phyloP scores from a whole-genome alignment of 345 rosid genomes.

The Bruguiera gymnorhiza region DNA sequence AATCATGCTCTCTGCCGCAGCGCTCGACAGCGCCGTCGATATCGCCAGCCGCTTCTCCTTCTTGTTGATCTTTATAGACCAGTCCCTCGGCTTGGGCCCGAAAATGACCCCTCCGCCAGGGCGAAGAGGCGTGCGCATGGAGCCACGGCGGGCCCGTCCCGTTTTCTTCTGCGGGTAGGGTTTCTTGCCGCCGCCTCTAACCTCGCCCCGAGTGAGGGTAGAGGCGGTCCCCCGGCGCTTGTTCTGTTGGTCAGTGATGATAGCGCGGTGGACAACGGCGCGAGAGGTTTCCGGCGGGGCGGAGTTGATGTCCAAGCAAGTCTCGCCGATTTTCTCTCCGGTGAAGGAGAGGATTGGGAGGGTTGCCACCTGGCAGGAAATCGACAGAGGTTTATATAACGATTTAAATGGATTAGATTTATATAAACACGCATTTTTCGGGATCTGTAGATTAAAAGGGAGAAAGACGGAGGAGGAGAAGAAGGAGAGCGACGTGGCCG shows the following conservation, averaged over 20 bases:
- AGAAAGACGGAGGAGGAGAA: slow-evolving; percentile 30
- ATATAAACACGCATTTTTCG: slow-evolving; percentile 17
- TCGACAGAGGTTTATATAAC: slow-evolving; percentile 29
- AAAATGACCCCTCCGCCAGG: slow-evolving; percentile 91
- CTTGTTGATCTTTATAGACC: slow-evolving; percentile 86
- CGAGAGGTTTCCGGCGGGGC: slow-evolving; percentile 85
- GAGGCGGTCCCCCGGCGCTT: slow-evolving; percentile 94
- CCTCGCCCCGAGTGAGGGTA: slow-evolving; percentile 82
- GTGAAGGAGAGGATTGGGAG: slow-evolving; percentile 69
- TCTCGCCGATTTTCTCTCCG: slow-evolving; percentile 82
- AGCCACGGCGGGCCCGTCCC: slow-evolving; percentile 79
- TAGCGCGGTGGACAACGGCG: slow-evolving; percentile 80
- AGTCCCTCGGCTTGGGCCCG: slow-evolving; percentile 82
- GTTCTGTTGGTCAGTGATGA: slow-evolving; percentile 76
- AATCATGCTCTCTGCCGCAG: slow-evolving; percentile 48
- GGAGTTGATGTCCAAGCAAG: slow-evolving; percentile 68
- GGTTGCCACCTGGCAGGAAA: slow-evolving; percentile 57
- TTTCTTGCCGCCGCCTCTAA: slow-evolving; percentile 85
- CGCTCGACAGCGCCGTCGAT: slow-evolving; percentile 78
- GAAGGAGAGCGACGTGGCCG: slow-evolving; percentile 49
- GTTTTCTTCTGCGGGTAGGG: slow-evolving; percentile 89
- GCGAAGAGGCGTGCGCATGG: slow-evolving; percentile 66
- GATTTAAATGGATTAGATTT: slow-evolving; percentile 20
- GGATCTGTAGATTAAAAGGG: slow-evolving; percentile 17
- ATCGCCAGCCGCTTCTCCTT: slow-evolving; percentile 83